Percentiles rank a stretch among this genome's conserved stretches.
These are phyloP conservation scores for Westerdykella ornata DNA, from an alignment of 2,329 filamentous ascomycete species.

Conservation along the genomic window DNA sequence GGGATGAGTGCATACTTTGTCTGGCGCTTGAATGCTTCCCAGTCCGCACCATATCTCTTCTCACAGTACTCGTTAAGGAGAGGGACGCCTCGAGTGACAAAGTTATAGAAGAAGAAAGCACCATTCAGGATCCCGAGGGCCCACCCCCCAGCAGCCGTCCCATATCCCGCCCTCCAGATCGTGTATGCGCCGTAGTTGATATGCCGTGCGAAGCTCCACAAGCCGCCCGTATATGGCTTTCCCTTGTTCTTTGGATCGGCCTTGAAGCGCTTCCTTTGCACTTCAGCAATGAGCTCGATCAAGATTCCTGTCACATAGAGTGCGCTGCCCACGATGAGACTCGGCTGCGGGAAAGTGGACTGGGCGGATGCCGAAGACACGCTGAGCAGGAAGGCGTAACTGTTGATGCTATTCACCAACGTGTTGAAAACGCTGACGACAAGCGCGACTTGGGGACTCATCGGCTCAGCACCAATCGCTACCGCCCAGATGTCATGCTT, in stretches of 20 bases:
- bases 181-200: conserved; percentile 52
- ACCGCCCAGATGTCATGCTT: conserved; percentile 55
- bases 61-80: conserved; percentile 47
- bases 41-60: conserved; percentile 37
- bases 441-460: conserved; percentile 41
- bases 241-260: conserved; percentile 47
- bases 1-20: conserved; percentile 35
- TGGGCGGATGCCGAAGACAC: conserved; percentile 44
- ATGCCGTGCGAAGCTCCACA: conserved; percentile 47
- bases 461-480: conserved; percentile 45
- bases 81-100: conserved; percentile 41
- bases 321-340: conserved; percentile 44
- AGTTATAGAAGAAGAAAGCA: conserved; percentile 43
- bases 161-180: conserved; percentile 47
- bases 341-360: conserved; percentile 34
- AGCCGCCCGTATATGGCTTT: conserved; percentile 45
- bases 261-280: conserved; percentile 52
- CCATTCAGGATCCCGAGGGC: conserved; percentile 38
- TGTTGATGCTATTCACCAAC: conserved; percentile 50
- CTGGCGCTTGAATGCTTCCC: conserved; percentile 37
- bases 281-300: conserved; percentile 51
- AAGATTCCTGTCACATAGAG: conserved; percentile 49
- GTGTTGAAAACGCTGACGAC: conserved; percentile 49
- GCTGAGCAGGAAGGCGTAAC: conserved; percentile 48
- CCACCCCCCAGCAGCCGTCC: conserved; percentile 45